Conservation (phyloP, 306 rosid species). For the Rosa rugosa region DNA sequence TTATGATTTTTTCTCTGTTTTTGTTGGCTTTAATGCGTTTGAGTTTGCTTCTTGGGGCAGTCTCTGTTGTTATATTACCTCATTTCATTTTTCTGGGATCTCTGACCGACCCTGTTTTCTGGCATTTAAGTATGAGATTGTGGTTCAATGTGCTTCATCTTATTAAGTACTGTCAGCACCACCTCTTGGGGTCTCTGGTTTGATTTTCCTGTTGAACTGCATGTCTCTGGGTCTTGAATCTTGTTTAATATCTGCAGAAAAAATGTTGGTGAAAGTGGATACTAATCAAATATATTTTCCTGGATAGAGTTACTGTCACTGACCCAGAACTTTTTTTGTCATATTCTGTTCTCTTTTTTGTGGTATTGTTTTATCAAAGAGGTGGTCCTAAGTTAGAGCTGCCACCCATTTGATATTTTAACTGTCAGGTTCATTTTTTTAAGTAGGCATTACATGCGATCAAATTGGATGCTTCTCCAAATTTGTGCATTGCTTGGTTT, state of each 20-base stretch:
- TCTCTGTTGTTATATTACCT: not conserved
- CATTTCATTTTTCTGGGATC: constrained; percentile 13
- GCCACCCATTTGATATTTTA: constrained; percentile 4
- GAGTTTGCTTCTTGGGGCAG: constrained; percentile 6
- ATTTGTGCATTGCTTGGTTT: not conserved
- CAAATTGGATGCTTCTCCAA: constrained; percentile 3
- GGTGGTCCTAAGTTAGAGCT: constrained; percentile 6
- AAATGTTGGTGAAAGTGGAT: constrained; percentile 13
- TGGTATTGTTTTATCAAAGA: not conserved
- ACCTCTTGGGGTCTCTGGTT: constrained; percentile 8
- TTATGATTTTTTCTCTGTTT: not conserved
- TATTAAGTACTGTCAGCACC: not conserved
- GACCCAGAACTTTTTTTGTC: constrained; percentile 19
- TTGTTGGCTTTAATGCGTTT: not conserved
- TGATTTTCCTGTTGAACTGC: constrained; percentile 10
- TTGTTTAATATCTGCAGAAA: not conserved
- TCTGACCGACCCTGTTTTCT: constrained; percentile 3
- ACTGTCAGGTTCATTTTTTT: not conserved
- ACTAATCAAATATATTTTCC: not conserved
- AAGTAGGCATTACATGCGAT: not conserved
- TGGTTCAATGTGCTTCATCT: not conserved
- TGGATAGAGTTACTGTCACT: not conserved
- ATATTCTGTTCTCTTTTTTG: constrained; percentile 14
- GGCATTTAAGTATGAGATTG: not conserved
- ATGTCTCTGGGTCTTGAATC: not conserved